These are phyloP conservation scores for Nothopassalora personata DNA, from an alignment of 2,329 filamentous ascomycete genomes.

Conservation along the genomic window DNA sequence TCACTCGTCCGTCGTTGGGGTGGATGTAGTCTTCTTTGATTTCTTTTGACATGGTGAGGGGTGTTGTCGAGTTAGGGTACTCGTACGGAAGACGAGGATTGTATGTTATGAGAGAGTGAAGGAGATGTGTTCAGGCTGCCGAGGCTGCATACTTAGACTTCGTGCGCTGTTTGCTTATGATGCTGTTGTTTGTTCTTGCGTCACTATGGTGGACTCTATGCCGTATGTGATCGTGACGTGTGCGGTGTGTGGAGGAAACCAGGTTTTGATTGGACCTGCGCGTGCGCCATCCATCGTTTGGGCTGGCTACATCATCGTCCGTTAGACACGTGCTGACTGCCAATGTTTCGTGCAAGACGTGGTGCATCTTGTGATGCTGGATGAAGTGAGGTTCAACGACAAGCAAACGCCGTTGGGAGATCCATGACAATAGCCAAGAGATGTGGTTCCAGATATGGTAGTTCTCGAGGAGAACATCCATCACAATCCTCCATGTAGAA, in stretches of 20 bases:
- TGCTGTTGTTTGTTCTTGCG: background rate
- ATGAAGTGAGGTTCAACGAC: background rate
- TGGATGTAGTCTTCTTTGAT: background rate
- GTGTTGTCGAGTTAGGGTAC: background rate
- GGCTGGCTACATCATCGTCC: background rate
- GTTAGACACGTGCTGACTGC: background rate
- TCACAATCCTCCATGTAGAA: too few relatives aligned
- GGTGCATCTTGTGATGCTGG: background rate
- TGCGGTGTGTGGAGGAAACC: background rate
- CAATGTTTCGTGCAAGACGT: background rate
- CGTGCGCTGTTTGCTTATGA: background rate
- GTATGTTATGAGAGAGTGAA: background rate
- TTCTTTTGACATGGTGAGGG: background rate
- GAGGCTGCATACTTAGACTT: background rate
- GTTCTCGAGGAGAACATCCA: too few relatives aligned
- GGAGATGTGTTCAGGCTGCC: background rate
- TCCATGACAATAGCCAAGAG: background rate
- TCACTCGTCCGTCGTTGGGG: background rate
- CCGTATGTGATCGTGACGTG: background rate
- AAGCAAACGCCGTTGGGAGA: background rate
- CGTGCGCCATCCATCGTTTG: background rate
- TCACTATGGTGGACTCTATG: background rate
- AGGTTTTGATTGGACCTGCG: background rate
- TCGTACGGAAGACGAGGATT: background rate
- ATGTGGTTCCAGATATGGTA: background rate